phyloP scores from a whole-genome alignment of 73 alveolate species.

The Stentor roeselii region DNA sequence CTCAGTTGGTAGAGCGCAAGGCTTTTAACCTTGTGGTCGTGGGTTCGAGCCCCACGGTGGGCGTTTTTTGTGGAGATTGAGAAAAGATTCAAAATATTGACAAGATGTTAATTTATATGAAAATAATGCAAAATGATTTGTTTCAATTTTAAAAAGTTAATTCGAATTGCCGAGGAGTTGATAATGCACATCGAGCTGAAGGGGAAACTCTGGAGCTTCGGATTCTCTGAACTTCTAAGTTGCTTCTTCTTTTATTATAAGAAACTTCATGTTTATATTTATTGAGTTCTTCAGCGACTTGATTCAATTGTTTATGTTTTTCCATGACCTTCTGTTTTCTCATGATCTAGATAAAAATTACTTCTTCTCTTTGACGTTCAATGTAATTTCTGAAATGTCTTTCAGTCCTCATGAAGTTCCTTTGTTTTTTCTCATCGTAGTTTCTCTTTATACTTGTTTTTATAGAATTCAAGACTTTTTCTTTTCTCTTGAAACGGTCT shows the following conservation, averaged over 20 bases:
- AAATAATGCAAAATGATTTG: no score
- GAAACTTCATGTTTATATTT: neutral
- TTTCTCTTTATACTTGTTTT: neutral
- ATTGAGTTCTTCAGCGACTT: conserved; percentile 14
- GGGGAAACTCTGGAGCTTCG: neutral
- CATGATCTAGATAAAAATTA: neutral
- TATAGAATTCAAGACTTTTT: neutral
- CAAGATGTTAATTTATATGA: no score
- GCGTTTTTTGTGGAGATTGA: no score
- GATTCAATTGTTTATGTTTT: neutral
- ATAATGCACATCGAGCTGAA: neutral
- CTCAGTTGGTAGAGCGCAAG: no score
- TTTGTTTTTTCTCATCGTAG: neutral
- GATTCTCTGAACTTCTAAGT: conserved; percentile 13
- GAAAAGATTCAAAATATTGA: no score
- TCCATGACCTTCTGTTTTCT: conserved; percentile 2
- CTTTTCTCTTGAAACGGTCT: neutral
- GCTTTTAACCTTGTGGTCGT: no score
- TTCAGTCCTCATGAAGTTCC: neutral
- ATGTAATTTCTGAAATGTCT: neutral
- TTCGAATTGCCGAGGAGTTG: neutral
- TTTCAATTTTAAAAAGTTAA: neutral
- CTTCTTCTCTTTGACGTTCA: neutral
- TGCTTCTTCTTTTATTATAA: conserved; percentile 8
- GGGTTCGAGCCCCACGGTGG: no score